Conservation (phyloP, 2,329 filamentous ascomycete genomes). For the Hypomyces rosellus region DNA sequence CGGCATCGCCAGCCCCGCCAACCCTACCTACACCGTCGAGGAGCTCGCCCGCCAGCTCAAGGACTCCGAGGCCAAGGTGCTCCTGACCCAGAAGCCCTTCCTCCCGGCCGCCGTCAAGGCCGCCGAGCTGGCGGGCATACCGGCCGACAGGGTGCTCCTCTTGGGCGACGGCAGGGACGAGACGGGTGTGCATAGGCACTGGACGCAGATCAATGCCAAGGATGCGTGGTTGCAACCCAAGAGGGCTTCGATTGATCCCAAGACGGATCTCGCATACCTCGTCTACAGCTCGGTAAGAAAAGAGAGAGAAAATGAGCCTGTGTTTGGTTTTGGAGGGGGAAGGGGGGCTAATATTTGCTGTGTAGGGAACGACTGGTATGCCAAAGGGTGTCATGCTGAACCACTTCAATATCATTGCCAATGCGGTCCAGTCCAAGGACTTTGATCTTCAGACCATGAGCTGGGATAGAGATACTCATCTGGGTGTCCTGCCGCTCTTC, state of each 20-base stretch:
- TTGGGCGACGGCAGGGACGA: slow-evolving; percentile 64
- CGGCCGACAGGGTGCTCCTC: slow-evolving; percentile 65
- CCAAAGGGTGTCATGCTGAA: slow-evolving; percentile 88
- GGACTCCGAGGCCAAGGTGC: slow-evolving; percentile 66
- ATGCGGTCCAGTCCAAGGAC: slow-evolving; percentile 51
- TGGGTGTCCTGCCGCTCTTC: slow-evolving; percentile 83
- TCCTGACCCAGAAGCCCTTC: slow-evolving; percentile 66
- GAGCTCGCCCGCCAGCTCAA: slow-evolving; percentile 81
- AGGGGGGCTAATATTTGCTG: neutral
- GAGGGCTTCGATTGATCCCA: slow-evolving; percentile 56
- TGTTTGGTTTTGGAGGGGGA: neutral
- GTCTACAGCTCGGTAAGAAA: slow-evolving; percentile 64
- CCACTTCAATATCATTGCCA: slow-evolving; percentile 76
- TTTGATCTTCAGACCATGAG: slow-evolving; percentile 50
- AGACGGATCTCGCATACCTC: slow-evolving; percentile 72
- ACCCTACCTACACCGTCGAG: slow-evolving; percentile 76
- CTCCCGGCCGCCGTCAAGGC: slow-evolving; percentile 61
- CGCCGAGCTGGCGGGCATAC: slow-evolving; percentile 62
- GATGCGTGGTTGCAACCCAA: slow-evolving; percentile 46
- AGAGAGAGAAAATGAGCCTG: neutral
- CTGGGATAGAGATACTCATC: slow-evolving; percentile 61
- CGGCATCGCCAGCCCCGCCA: slow-evolving; percentile 75
- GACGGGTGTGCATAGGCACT: slow-evolving; percentile 59
- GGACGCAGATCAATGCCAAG: slow-evolving; percentile 58
- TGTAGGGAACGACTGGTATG: slow-evolving; percentile 72